Conservation (phyloP, 2,329 filamentous ascomycete genomes). For the Zalaria sp. region DNA sequence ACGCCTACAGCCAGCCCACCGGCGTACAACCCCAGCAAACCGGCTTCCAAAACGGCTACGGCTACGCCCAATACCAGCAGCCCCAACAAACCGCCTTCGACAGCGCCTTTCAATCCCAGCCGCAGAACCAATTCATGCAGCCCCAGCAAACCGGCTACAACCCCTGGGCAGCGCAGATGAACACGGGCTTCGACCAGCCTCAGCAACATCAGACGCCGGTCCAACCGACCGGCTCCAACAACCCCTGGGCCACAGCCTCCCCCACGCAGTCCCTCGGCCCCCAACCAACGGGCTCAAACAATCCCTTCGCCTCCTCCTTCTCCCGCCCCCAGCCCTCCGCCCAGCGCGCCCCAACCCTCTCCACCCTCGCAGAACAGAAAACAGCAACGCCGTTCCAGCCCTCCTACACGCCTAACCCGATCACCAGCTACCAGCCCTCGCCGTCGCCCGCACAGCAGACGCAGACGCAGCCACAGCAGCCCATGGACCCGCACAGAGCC, state of each 20-base stretch:
- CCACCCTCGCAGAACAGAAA: constrained; percentile 71
- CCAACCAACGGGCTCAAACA: constrained; percentile 89
- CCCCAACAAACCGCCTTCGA: constrained; percentile 59
- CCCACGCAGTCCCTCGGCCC: constrained; percentile 52
- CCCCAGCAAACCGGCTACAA: constrained; percentile 47
- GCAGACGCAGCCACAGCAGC: no score
- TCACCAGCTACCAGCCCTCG: constrained; percentile 37
- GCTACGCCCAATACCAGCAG: constrained; percentile 41
- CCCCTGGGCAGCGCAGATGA: constrained; percentile 22
- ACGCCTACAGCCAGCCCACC: constrained; percentile 62
- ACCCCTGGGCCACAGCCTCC: constrained; percentile 63
- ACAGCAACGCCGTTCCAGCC: constrained; percentile 50
- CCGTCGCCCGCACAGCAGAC: constrained; percentile 16
- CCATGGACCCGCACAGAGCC: constrained; percentile 45
- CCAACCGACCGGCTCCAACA: constrained; percentile 70
- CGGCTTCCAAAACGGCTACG: constrained; percentile 55
- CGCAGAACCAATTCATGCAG: constrained; percentile 38
- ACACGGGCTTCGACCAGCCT: constrained; percentile 33
- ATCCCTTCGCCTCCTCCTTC: constrained; percentile 77
- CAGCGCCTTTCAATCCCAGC: constrained; percentile 31
- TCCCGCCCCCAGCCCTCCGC: constrained; percentile 39
- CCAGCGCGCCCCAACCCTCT: constrained; percentile 54
- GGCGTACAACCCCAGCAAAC: constrained; percentile 51
- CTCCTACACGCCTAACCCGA: constrained; percentile 23
- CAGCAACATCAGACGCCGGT: constrained; percentile 35